Conservation (phyloP, 176 grass and related monocot species). For the Triticum turgidum region DNA sequence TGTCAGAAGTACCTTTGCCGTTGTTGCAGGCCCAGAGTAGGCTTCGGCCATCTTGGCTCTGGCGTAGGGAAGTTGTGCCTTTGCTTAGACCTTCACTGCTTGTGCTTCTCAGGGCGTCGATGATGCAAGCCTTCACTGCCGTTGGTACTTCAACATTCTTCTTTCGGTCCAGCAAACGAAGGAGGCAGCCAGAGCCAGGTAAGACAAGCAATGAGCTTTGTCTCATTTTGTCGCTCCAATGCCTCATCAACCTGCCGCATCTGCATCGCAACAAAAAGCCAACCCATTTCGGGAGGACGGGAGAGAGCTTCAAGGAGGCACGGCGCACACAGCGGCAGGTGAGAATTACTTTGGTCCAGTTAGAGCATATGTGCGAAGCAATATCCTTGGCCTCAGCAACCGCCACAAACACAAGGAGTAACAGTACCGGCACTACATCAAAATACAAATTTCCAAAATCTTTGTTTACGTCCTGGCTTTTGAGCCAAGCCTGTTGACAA, state of each 20-base stretch:
- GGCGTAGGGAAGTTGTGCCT: neutral
- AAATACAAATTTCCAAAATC: too few relatives aligned
- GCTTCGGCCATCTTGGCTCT: neutral
- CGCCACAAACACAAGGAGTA: neutral
- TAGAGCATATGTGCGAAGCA: constrained; percentile 7
- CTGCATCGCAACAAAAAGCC: neutral
- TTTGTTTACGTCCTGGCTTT: too few relatives aligned
- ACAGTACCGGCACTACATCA: neutral
- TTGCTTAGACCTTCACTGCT: neutral
- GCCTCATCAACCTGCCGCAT: neutral
- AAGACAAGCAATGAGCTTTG: neutral
- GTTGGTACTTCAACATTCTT: neutral
- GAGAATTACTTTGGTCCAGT: neutral
- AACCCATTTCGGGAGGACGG: neutral
- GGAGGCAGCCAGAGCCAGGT: neutral
- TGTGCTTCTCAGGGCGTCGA: neutral
- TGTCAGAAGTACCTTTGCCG: neutral
- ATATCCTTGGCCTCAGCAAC: neutral
- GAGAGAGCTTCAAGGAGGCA: neutral
- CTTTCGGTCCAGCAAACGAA: neutral
- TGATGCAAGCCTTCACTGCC: neutral
- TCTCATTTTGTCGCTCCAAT: neutral
- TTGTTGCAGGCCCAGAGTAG: neutral
- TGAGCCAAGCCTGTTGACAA: too few relatives aligned
- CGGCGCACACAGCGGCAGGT: neutral